Percentiles rank a stretch among this genome's conserved stretches.
phyloP scores from a whole-genome alignment of 257 asterid species.

The Oldenlandia corymbosa region DNA sequence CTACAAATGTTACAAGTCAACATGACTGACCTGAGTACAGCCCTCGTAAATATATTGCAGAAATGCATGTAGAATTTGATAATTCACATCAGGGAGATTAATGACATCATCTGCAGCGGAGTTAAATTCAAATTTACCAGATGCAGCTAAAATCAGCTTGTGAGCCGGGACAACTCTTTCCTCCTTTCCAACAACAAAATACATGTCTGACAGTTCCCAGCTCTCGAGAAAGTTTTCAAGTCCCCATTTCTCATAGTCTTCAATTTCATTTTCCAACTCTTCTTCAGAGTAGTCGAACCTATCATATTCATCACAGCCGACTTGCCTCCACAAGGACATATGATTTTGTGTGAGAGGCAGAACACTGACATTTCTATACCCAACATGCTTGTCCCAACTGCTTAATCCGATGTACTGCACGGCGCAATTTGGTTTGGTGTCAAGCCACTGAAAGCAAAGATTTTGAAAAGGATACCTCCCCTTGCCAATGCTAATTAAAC shows the following conservation, averaged over 20 bases:
- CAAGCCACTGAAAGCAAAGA: slow-evolving; percentile 92
- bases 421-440: slow-evolving; percentile 73
- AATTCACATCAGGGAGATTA: slow-evolving; percentile 44
- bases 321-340: slow-evolving; percentile 84
- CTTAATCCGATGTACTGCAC: slow-evolving; percentile 94
- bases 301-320: slow-evolving; percentile 49
- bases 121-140: slow-evolving; percentile 56
- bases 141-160: slow-evolving; percentile 71
- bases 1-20: slow-evolving; percentile 6
- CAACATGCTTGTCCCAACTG: slow-evolving; percentile 97
- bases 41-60: slow-evolving; percentile 81
- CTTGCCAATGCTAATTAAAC: slow-evolving; percentile 88
- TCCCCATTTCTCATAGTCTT: slow-evolving; percentile 69
- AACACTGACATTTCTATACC: slow-evolving; percentile 80
- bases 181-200: slow-evolving; percentile 71
- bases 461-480: slow-evolving; percentile 97
- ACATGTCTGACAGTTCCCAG: slow-evolving; percentile 78
- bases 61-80: slow-evolving; percentile 63
- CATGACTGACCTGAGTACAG: slow-evolving; percentile 58
- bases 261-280: slow-evolving; percentile 49
- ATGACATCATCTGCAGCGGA: slow-evolving; percentile 42
- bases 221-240: slow-evolving; percentile 69
- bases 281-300: slow-evolving; percentile 52
- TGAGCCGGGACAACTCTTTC: slow-evolving; percentile 80
- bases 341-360: slow-evolving; percentile 81